Evolutionary conservation across 768 basidiomycete genomes (phyloP), one percentile per base, ranked within the genome.

Genomic region (Galerina sulciceps): DNA sequence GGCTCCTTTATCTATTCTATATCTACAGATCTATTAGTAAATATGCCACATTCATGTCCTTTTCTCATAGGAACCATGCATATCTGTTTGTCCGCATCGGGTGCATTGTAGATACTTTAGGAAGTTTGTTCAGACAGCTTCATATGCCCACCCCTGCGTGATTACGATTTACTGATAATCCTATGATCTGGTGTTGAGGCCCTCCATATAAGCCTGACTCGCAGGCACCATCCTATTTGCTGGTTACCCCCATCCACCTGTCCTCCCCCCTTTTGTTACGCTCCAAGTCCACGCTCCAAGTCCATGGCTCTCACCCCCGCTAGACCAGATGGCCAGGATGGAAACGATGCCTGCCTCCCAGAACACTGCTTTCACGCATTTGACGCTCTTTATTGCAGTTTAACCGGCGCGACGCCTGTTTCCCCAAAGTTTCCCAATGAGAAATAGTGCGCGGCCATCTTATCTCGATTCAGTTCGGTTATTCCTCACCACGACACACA

Each of bases 351-450:
- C 64, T 94, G 92, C 79, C 81, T 75, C 15, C 82, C 81, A 35
- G 87, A 91, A 65, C 92, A 94, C 70, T 90, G 89, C 69, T 93
- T 86, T 70, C 82, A 90, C 71, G 90, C 90, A 44, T 94, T 93
- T 70, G 92, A 94, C 69, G 76, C 88, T 31, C 78, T 94, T 54
- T 92, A 89, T 72, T 93, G 90, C 69, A 80, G 84, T n/a, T 83
- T 94, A 65, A 85, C 85, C 2, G 68, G 71, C 26, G 75, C 78
- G n/a, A 70, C 75, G 37, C 86, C 87, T 4, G 78, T 91, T 55
- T 68, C 79, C 14, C 86, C 91, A 43, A 69, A 75, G 56, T 94
- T 94, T 70, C 71, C 81, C 13, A 82, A 93, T 61, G 86, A 88
- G 55, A 88, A 91, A 73, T 95, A 87, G 94, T 96, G 72, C 68